Evolutionary conservation across 345 rosid species (phyloP).

Genomic region (Leavenworthia alabamica): DNA sequence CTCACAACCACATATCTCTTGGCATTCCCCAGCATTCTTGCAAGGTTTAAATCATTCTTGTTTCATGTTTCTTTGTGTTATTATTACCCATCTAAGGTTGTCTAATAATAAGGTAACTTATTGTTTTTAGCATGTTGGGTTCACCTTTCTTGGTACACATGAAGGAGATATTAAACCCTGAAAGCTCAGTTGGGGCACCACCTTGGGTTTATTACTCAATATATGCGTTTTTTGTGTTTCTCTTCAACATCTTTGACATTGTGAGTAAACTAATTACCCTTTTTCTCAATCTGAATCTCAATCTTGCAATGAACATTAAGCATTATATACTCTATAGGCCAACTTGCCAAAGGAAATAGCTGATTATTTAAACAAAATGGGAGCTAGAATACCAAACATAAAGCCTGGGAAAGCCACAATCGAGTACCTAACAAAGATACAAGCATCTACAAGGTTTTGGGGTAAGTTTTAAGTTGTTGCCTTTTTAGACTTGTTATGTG

Average conservation of each 20-base stretch:
- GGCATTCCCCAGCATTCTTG: conserved; percentile 87
- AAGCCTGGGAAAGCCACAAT: conserved; percentile 95
- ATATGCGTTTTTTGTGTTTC: conserved; percentile 79
- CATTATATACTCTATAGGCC: conserved; percentile 43
- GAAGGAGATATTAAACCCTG: conserved; percentile 84
- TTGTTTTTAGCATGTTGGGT: conserved; percentile 57
- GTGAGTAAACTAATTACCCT: conserved; percentile 44
- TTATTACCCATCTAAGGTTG: conserved; percentile 3
- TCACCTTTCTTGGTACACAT: conserved; percentile 72
- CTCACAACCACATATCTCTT: conserved; percentile 84
- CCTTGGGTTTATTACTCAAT: conserved; percentile 90
- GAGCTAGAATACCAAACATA: conserved; percentile 90
- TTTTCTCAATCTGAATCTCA: background rate
- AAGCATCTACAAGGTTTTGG: conserved; percentile 98
- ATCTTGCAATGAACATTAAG: conserved; percentile 1
- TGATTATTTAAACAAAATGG: conserved; percentile 92
- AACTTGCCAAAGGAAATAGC: conserved; percentile 97
- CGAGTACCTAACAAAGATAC: conserved; percentile 72
- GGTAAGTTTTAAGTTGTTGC: conserved; percentile 37
- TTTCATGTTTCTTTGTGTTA: background rate
- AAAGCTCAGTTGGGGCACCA: conserved; percentile 71
- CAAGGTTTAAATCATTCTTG: conserved; percentile 30
- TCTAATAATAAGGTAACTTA: conserved; percentile 30
- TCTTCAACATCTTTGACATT: conserved; percentile 93
- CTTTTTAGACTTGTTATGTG: background rate